phyloP scores from a whole-genome alignment of 176 grass and related monocot species.

The Triticum dicoccoides region DNA sequence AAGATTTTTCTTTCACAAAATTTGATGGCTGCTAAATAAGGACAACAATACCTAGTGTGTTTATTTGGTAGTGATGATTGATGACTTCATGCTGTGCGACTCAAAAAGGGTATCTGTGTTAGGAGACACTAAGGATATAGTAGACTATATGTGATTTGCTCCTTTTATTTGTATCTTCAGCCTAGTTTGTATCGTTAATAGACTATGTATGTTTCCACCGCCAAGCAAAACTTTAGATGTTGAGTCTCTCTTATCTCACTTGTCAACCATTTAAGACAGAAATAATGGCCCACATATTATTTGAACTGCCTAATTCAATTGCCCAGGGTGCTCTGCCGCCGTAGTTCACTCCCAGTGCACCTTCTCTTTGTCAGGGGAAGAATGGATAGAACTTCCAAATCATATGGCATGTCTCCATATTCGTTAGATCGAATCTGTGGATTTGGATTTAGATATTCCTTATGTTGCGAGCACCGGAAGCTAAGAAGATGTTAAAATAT shows the following conservation, averaged over 20 bases:
- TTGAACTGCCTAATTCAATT: not conserved
- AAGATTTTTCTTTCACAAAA: not conserved
- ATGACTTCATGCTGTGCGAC: not conserved
- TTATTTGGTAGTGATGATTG: not conserved
- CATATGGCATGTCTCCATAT: not conserved
- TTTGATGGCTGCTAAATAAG: not conserved
- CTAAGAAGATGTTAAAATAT: too few relatives aligned
- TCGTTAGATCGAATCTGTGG: not conserved
- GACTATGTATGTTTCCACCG: not conserved
- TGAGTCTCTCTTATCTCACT: not conserved
- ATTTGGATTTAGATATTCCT: not conserved
- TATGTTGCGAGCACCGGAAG: not conserved
- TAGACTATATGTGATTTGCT: not conserved
- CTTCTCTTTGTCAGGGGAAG: not conserved
- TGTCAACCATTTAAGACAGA: not conserved
- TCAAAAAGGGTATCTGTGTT: not conserved
- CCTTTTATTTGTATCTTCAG: not conserved
- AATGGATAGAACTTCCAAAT: not conserved
- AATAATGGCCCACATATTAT: too few relatives aligned
- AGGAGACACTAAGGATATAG: not conserved
- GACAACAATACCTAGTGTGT: not conserved
- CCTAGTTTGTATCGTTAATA: not conserved
- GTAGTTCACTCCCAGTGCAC: not conserved
- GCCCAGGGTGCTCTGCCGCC: not conserved
- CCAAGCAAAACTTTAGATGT: not conserved